Conservation (phyloP, 768 basidiomycete species). For the Podaxis sp. region DNA sequence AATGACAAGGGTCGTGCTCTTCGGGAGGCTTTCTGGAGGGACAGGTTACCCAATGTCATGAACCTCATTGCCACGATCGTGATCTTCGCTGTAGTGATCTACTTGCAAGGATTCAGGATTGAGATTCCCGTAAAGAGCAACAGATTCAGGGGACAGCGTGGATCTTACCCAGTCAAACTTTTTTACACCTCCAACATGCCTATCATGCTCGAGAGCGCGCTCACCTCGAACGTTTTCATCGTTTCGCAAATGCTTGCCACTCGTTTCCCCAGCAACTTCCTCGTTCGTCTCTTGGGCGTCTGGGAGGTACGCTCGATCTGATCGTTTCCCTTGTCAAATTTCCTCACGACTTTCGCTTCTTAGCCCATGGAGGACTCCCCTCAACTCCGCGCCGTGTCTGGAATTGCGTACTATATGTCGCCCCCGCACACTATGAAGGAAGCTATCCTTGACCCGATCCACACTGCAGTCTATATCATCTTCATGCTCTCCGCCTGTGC, state of each 20-base stretch:
- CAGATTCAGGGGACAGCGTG: constrained; percentile 94
- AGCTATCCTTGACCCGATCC: constrained; percentile 89
- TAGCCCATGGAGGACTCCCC: constrained; percentile 94
- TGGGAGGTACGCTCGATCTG: constrained; percentile 78
- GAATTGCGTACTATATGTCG: constrained; percentile 97
- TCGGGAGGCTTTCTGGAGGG: constrained; percentile 97
- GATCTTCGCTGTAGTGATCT: constrained; percentile 95
- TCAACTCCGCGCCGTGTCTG: constrained; percentile 86
- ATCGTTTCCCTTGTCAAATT: neutral
- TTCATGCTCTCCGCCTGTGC: constrained; percentile 96
- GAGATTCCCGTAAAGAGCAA: constrained; percentile 99
- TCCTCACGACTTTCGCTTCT: neutral
- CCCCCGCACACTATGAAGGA: constrained; percentile 92
- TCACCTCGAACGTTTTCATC: constrained; percentile 94
- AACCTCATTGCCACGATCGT: constrained; percentile 90
- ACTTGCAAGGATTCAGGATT: constrained; percentile 97
- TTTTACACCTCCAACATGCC: constrained; percentile 99
- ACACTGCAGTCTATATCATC: constrained; percentile 85
- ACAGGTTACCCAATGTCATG: constrained; percentile 96
- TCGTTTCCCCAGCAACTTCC: constrained; percentile 88
- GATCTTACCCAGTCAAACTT: constrained; percentile 94
- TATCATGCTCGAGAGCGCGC: constrained; percentile 96
- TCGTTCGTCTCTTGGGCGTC: constrained; percentile 89
- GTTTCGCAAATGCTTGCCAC: constrained; percentile 93
- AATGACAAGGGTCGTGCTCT: constrained; percentile 97